Evolutionary conservation across 108 stramenopile species (phyloP).

Genomic region (Skeletonema marinoi): DNA sequence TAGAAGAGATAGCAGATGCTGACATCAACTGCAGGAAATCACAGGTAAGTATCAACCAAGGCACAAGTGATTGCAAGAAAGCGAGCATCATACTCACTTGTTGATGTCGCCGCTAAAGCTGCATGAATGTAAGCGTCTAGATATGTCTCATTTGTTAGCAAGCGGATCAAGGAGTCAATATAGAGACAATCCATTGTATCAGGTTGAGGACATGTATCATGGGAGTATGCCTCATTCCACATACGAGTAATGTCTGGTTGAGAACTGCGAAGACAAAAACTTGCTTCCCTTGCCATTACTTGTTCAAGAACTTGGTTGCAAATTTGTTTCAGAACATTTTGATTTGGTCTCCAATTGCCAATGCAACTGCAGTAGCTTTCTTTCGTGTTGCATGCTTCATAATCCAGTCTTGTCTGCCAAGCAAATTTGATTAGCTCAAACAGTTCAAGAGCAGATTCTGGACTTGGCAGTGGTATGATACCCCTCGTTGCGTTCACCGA

Average conservation of each 20-base stretch:
- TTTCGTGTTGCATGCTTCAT: not conserved
- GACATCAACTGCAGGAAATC: not conserved
- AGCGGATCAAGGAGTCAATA: not conserved
- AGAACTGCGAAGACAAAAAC: conserved; percentile 6
- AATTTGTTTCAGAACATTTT: conserved; percentile 1
- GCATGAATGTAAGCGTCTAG: conserved; percentile 1
- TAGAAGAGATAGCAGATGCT: conserved; percentile 27
- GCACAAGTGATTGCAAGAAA: not conserved
- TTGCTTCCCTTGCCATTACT: conserved; percentile 15
- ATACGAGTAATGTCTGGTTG: conserved; percentile 2
- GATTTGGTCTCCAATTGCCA: conserved; percentile 1
- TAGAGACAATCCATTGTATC: conserved; percentile 9
- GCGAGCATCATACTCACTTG: not conserved
- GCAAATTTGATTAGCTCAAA: conserved; percentile 15
- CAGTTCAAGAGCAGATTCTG: conserved; percentile 13
- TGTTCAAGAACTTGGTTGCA: conserved; percentile 19
- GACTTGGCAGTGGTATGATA: conserved; percentile 8
- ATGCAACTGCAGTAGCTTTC: conserved; percentile 9
- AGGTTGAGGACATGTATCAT: conserved; percentile 8
- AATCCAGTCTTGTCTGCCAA: conserved; percentile 6
- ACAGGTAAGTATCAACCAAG: not conserved
- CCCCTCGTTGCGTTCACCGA: conserved; percentile 5
- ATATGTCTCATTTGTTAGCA: conserved; percentile 6
- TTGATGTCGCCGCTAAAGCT: not conserved
- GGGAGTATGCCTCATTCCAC: conserved; percentile 6